phyloP scores from a whole-genome alignment of 2,329 filamentous ascomycete genomes.

The Lasiodiplodia theobromae region DNA sequence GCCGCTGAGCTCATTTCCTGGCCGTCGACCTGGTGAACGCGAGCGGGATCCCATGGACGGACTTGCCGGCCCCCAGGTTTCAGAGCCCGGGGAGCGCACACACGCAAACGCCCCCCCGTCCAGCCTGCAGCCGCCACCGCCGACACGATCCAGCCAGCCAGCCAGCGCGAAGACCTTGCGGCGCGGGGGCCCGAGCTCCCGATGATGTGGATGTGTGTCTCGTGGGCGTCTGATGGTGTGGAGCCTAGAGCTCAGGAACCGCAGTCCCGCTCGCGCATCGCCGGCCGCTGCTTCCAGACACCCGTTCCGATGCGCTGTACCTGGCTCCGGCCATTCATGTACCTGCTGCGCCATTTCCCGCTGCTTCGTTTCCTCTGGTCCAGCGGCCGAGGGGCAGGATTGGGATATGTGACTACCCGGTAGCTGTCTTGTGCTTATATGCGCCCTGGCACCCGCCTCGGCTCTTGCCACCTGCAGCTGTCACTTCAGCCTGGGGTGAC shows the following conservation, averaged over 20 bases:
- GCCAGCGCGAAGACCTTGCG: neutral
- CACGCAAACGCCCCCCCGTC: neutral
- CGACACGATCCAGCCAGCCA: neutral
- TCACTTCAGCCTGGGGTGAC: slow-evolving; percentile 6
- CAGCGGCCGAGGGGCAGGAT: neutral
- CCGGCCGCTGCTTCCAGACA: neutral
- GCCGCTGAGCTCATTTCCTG: neutral
- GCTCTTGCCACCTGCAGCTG: neutral
- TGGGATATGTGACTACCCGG: neutral
- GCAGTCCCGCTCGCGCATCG: neutral
- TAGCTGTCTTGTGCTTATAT: slow-evolving; percentile 6
- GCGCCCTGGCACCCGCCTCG: neutral
- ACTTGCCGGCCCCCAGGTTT: slow-evolving; percentile 17
- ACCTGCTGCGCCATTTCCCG: neutral
- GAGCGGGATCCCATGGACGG: neutral
- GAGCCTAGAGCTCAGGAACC: neutral
- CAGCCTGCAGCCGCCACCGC: neutral
- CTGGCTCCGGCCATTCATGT: neutral
- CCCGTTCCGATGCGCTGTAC: slow-evolving; percentile 5
- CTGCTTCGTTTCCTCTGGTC: neutral
- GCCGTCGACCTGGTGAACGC: neutral
- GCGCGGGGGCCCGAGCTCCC: slow-evolving; percentile 6
- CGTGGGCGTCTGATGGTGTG: slow-evolving; percentile 8
- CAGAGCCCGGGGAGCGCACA: slow-evolving; percentile 1
- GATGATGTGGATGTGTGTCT: slow-evolving; percentile 1